Percentiles rank a stretch among this genome's conserved stretches.
Conservation (phyloP, 2,329 filamentous ascomycete genomes). For the Apiospora pterosperma region DNA sequence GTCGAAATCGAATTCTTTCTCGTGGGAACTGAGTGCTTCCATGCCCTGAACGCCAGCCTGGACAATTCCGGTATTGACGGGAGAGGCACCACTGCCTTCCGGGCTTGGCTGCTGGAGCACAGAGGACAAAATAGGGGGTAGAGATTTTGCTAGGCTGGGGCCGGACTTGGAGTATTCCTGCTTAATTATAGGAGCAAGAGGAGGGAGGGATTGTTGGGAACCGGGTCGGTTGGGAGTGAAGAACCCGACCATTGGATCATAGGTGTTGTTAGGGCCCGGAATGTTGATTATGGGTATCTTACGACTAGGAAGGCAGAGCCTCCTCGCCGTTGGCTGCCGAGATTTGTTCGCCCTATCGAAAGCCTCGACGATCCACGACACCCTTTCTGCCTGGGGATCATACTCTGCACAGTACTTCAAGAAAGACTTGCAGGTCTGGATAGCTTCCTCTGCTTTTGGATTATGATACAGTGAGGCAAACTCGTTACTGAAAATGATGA, state of each 20-base stretch:
- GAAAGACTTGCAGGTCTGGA: constrained; percentile 42
- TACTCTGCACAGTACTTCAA: constrained; percentile 44
- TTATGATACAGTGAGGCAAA: constrained; percentile 48
- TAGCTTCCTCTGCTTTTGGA: constrained; percentile 34
- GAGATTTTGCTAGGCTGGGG: constrained; percentile 10
- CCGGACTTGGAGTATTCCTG: constrained; percentile 12
- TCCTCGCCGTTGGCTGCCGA: constrained; percentile 19
- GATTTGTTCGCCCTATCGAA: constrained; percentile 41
- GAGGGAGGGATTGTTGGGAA: constrained; percentile 11
- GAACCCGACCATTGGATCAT: constrained; percentile 26
- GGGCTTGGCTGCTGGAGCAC: constrained; percentile 28
- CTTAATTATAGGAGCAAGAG: constrained; percentile 11
- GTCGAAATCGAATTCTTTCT: constrained; percentile 35
- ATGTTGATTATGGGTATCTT: constrained; percentile 24
- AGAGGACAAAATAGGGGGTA: constrained; percentile 19
- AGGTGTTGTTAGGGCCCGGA: constrained; percentile 18
- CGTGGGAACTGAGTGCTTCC: constrained; percentile 22
- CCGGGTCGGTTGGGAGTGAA: constrained; percentile 17
- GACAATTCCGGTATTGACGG: constrained; percentile 20
- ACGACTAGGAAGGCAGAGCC: constrained; percentile 21
- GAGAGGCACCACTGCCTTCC: constrained; percentile 20
- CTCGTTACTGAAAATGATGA: constrained; percentile 55
- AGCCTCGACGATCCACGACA: constrained; percentile 46
- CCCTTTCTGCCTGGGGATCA: constrained; percentile 47
- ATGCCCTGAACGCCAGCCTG: constrained; percentile 17